phyloP scores from a whole-genome alignment of 345 rosid genomes.

The Eucalyptus microcorys region DNA sequence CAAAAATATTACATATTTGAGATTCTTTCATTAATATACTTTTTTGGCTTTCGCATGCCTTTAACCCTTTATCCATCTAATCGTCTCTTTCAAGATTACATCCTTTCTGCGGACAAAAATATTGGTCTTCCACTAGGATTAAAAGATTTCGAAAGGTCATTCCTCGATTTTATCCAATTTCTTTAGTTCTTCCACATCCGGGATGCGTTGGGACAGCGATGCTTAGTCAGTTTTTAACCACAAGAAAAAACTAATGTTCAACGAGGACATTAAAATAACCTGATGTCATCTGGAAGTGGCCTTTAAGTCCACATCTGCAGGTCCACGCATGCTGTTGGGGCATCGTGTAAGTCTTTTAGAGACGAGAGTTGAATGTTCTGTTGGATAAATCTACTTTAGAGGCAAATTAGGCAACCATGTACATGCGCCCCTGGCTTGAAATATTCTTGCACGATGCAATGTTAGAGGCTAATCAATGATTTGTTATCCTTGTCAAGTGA shows the following conservation, averaged over 20 bases:
- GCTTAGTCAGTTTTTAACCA: background rate
- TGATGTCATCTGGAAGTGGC: background rate
- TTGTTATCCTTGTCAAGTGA: background rate
- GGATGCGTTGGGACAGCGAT: background rate
- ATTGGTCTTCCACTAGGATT: background rate
- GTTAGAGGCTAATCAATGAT: background rate
- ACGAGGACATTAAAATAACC: background rate
- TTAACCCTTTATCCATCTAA: background rate
- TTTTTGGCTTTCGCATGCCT: background rate
- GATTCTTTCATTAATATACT: background rate
- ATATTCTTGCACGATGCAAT: background rate
- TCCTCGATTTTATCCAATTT: background rate
- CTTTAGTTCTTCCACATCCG: background rate
- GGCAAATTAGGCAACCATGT: background rate
- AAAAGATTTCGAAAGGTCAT: background rate
- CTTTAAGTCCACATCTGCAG: background rate
- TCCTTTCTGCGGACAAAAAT: background rate
- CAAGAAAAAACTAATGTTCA: background rate
- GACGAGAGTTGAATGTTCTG: background rate
- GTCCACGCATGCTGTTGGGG: background rate
- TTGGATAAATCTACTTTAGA: background rate
- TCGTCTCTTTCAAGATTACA: background rate
- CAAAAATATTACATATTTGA: background rate
- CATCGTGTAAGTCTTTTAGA: background rate
- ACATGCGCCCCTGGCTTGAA: background rate